Base-by-base conservation (phyloP, 2,329 filamentous ascomycete genomes). In the Coniochaeta sp. region DNA sequence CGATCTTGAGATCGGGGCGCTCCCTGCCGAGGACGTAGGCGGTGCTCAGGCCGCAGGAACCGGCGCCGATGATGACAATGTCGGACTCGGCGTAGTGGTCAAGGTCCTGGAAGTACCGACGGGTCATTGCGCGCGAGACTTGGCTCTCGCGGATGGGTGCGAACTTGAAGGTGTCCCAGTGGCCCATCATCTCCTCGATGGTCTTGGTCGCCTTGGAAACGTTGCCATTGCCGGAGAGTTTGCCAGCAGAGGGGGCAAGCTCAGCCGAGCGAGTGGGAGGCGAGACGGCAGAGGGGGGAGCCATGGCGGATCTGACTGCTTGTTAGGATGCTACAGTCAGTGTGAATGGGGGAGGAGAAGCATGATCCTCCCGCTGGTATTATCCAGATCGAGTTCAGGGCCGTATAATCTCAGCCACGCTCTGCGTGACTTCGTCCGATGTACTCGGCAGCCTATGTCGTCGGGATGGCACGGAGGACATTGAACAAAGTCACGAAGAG, bases 321-420 rank as follows among this genome's bases (percentile, higher is more conserved):
- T 61, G 58, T 60, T 54, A 62, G 65, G 69, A 72, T 71, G 69
- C 65, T 67, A 58, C 51, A 63, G 59, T 14, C 20, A 12, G 61
- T 63, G 57, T 57, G 59, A 51, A 54, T 57, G 61, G 63, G 62
- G 60, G 58, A 63, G 72, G 71, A 74, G 79, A 81, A 81, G 89
- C 89, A 95, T 95, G 90, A 94, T 95, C 87, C 91, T 95, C 94
- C 91, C 91, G 91, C 91, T 68, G 31, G 47, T 49, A 49, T 49
- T 49, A 49, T 49, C 47, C 47, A 49, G 47, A 66, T 69, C 66
- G 67, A 68, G 66, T 69, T 68, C 58, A 54, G 52, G 53, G 63
- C 66, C 66, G 66, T 69, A 63, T 69, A 57, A 62, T 69, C 66
- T 69, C 66, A 69, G 66, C 66, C 63, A 56, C 55, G 55, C 57